phyloP scores from a whole-genome alignment of 176 grass and related monocot genomes.

The Musa beccarii region DNA sequence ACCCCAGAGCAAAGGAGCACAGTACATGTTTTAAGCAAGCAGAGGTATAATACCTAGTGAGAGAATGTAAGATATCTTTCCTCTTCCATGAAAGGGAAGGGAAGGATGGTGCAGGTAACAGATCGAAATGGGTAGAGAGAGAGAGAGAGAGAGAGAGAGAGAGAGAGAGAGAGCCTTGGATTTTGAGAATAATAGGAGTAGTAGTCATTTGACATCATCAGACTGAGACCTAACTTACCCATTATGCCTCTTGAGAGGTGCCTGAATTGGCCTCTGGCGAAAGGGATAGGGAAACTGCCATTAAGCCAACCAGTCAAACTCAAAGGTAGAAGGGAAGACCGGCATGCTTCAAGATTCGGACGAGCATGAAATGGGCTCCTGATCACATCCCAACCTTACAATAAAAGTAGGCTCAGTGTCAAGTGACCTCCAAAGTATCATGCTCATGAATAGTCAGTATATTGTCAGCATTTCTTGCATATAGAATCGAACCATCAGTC shows the following conservation, averaged over 20 bases:
- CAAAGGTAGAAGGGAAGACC: background rate
- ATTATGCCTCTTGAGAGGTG: background rate
- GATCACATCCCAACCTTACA: too few species aligned
- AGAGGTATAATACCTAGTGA: slow-evolving; percentile 20
- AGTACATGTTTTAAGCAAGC: slow-evolving; percentile 13
- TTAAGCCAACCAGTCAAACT: background rate
- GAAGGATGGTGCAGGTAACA: slow-evolving; percentile 1
- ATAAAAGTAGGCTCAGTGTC: too few species aligned
- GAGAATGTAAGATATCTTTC: slow-evolving; percentile 5
- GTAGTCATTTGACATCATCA: slow-evolving; percentile 19
- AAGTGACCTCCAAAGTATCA: too few species aligned
- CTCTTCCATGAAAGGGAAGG: slow-evolving; percentile 9
- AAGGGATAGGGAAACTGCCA: background rate
- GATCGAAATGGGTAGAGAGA: background rate
- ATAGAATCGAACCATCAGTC: too few species aligned
- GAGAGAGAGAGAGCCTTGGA: background rate
- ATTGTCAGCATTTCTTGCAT: too few species aligned
- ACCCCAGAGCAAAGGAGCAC: background rate
- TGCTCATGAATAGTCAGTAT: too few species aligned
- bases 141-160: slow-evolving; percentile 20
- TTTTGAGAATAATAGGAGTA: slow-evolving; percentile 18
- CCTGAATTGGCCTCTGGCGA: background rate
- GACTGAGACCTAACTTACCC: slow-evolving; percentile 20
- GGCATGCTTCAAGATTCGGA: too few species aligned
- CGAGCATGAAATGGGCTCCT: too few species aligned